Base-by-base conservation (phyloP, 75 land plant genomes). In the Gnetum montanum region DNA sequence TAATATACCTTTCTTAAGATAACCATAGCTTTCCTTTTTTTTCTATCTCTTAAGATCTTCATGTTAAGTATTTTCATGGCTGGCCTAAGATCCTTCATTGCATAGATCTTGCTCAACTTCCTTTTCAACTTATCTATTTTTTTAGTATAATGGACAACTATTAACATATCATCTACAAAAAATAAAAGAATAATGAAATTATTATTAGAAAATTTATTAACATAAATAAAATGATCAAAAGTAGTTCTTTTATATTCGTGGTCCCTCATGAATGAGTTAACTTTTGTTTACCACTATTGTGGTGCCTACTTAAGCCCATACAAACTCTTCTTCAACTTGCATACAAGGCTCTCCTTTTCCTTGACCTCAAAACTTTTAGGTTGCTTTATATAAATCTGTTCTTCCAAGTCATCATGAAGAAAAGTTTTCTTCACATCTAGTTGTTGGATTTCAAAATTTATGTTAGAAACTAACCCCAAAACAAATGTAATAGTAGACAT, bases 351-450 rank as follows among this genome's bases (percentile, higher is more conserved):
- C 2, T 38, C 3, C 1, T 6, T 47, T 16, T 22, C 49, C 20
- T 35, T 57, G 15, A 8, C 59, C 2, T 36, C 35, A 37, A 57
- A 57, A 1, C 59, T 44, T 57, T 57, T 44, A 7, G 48, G 59
- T 37, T 57, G 48, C 5, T 18, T 8, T 44, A 57, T 40, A 37
- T 35, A 57, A 8, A 57, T 57, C 6, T 57, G 45, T 37, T 57
- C 3, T 3, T 57, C 41, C 2, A 57, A 37, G 3, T 57, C 59
- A 1, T 44, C 59, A 57, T 57, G 59, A 1, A 37, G 41, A 1
- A 57, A 57, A 3, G 43, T 5, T 1, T 4, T 57, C 20, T 57
- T 57, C 3, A 57, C 44, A 57, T 57, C 49, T 19, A 57, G 13
- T 37, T 57, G 59, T 57, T 57, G 20, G 3, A 10, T 16, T 37